Base-by-base conservation (phyloP, 192 early-diverging fungal species). In the Podila minutissima region DNA sequence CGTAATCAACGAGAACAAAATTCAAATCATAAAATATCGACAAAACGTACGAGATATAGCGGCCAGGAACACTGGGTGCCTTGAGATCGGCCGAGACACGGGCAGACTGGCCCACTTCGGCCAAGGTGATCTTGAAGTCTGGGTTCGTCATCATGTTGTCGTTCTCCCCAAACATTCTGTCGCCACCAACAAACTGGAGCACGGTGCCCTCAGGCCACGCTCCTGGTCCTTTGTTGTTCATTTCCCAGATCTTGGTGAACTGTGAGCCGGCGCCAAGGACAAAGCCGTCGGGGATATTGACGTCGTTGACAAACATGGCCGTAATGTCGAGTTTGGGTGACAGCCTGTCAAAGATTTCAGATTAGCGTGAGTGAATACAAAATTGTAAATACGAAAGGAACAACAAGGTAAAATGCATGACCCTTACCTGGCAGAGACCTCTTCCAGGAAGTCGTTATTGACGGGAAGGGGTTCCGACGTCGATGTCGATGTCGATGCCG, bases 161-260 rank as follows among this genome's bases (percentile, higher is more conserved):
- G 2, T 57, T 58, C 2, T 84, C 84, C 5, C 68, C 73, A 53
- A 86, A 84, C 38, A 84, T 78, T 10, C 84, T 79, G 53, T 89
- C 82, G 31, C 91, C 92, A 38, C 86, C 86, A 55, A 84, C 75
- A 72, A 88, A 89, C 5, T 84, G 83, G 9, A 93, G 67, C 61
- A 84, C 76, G 10, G 86, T 87, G 26, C 88, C 86, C 74, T 83
- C 66, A 0, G 92, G 91, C 92, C 92, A 93, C 58, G 86, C 83
- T 28, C 19, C 62, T 24, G 69, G 62, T 57, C 91, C 91, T 72
- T 85, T 71, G 68, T 93, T 93, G 33, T 70, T 74, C 64, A 92
- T 78, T 57, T 88, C 89, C 92, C 92, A 93, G 15, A 91, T 88
- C 85, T 93, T 93, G 31, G 86, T 61, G 64, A 93, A 91, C 22